Evolutionary conservation across 768 basidiomycete genomes (phyloP), one percentile per base, ranked within the genome.

Genomic region (Collybia sp.): DNA sequence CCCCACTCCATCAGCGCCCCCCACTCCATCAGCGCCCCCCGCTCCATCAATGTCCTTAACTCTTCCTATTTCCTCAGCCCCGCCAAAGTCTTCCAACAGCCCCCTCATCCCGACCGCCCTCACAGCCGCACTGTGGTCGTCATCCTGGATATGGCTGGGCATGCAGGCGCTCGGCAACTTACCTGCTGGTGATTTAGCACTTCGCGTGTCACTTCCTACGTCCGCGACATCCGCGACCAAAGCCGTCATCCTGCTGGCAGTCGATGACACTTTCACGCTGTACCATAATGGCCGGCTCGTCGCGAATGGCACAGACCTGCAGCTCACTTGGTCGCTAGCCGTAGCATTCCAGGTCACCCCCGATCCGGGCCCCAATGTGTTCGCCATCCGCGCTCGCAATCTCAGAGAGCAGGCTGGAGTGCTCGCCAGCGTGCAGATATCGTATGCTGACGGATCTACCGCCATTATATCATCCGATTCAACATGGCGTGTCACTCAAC

Each of bases 141-240:
- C 64, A 5, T 49, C 48, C 2, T 65, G 62, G 62, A 59, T 63
- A 38, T 65, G 61, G 64, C 56, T 56, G 11, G 34, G 47, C 15
- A 51, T 55, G 32, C 36, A 48, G 6, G 48, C 49, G 2, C 42
- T 49, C n/a, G 10, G 3, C 10, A 25, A 25, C 8, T 4, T 25
- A 3, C 44, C 47, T 15, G 43, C 44, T 3, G 55, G 57, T 19
- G 54, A 59, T 9, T 49, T 59, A 10, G 53, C 53, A 17, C 40
- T 50, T 5, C 58, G 62, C n/a, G 63, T 60, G 1, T 65, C 66
- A 53, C 57, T 64, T 15, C 57, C 55, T 36, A 58, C 59, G 1
- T 53, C 62, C 40, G 33, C 42, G 16, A 42, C 51, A 2, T 45
- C 60, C 2, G 46, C 45, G 12, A 60, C 58, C 3, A 58, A 64